Base-by-base conservation (phyloP, 805 yeast genomes). In the Lachancea sp. region DNA sequence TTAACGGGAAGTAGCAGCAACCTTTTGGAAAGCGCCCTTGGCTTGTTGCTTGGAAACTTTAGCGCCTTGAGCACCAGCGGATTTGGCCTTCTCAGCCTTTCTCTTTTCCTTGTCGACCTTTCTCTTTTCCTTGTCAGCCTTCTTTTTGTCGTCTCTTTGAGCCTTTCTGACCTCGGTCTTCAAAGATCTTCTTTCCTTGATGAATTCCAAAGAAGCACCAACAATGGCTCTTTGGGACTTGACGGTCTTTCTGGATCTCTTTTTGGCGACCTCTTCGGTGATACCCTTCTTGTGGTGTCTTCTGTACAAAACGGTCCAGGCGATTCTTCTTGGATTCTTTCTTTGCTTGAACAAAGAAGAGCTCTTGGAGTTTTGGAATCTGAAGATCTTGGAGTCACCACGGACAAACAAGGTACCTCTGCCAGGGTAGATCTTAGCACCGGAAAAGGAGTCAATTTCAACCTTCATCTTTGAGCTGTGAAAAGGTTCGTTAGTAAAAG, bases 251-350 rank as follows among this genome's bases (percentile, higher is more conserved):
- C 96, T 90, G 61, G 92, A 58, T 77, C 96, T 86, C 83, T 86
- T 94, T 84, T 87, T 92, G 71, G 94, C 63, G 61, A 84, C 86
- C 78, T 92, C 98, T 80, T 92, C 99, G 67, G 96, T 81, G 70
- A 90, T 80, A 78, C 99, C 99, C 79, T 92, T 92, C 84, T 87
- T 88, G 95, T 92, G 97, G 78, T 90, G 96, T 77, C 95, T 86
- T 83, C 99, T 90, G 90, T 77, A 92, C 65, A 92, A 80, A 67
- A 90, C 97, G 59, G 99, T 92, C 99, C 99, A 92, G 55, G 97
- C 81, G 70, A 92, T 81, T 82, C 96, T 85, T 83, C 99, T 89
- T 77, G 99, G 99, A 89, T 92, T 92, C 95, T 92, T 92, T 83
- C 97, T 88, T 80, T 92, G 99, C 69, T 82, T 80, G 92, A 92